phyloP scores from a whole-genome alignment of 1,284 basidiomycete species.

The Fomitopsis schrenkii region DNA sequence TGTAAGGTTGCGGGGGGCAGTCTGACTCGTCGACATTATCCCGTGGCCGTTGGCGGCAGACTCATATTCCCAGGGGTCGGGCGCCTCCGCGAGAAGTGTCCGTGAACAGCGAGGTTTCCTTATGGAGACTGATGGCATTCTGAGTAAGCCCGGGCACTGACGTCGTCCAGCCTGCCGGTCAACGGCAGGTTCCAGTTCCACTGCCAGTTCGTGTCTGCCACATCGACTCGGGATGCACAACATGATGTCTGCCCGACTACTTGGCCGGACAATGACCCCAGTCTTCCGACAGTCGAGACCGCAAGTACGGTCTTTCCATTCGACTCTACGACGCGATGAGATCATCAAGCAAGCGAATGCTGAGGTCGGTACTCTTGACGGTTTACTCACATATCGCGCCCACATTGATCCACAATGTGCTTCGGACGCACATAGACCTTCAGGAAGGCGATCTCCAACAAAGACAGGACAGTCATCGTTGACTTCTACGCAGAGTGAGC shows the following conservation, averaged over 20 bases:
- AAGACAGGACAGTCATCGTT: constrained; percentile 57
- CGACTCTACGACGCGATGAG: constrained; percentile 23
- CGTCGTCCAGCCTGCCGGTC: not conserved
- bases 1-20: no score
- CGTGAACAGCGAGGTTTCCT: not conserved
- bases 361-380: constrained; percentile 22
- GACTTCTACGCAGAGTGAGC: constrained; percentile 77
- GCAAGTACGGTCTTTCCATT: constrained; percentile 16
- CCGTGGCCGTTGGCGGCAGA: not conserved
- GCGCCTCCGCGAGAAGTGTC: not conserved
- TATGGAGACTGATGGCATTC: not conserved
- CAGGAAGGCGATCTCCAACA: constrained; percentile 33
- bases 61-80: not conserved
- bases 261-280: not conserved
- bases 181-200: no score
- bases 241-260: not conserved
- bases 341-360: constrained; percentile 32
- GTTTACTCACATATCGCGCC: not conserved
- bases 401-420: not conserved
- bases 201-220: not conserved
- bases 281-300: not conserved
- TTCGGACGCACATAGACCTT: constrained; percentile 39
- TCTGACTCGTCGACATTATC: not conserved
- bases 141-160: not conserved
- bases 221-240: not conserved